A percentile compares a stretch with the other conserved stretches of the same genome.
These are phyloP conservation scores for Fusarium kyushuense DNA, from an alignment of 2,329 filamentous ascomycete genomes.

Conservation along the genomic window DNA sequence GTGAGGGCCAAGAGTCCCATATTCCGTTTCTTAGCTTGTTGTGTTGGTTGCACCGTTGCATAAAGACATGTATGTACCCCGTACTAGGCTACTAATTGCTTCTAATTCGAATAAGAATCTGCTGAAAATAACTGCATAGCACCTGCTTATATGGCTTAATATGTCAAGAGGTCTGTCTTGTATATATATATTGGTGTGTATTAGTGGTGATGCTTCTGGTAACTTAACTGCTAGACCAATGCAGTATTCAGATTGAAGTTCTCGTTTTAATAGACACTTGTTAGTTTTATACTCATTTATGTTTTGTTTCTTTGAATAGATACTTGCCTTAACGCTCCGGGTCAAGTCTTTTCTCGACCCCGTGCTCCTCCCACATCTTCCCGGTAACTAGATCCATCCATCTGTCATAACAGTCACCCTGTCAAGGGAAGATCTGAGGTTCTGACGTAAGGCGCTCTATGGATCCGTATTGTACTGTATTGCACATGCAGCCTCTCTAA, in stretches of 20 bases:
- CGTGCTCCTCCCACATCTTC: constrained; percentile 28
- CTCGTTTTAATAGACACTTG: background rate
- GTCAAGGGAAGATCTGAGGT: constrained; percentile 38
- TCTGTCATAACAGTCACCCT: constrained; percentile 16
- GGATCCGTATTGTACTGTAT: constrained; percentile 10
- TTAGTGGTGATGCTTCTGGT: background rate
- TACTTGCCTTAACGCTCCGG: background rate
- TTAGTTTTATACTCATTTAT: background rate
- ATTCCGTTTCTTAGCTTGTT: constrained; percentile 35
- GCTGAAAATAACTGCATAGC: constrained; percentile 13
- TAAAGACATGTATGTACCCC: constrained; percentile 26
- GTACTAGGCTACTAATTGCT: constrained; percentile 13
- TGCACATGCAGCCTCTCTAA: constrained; percentile 32
- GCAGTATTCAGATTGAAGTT: background rate
- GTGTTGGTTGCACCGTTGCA: constrained; percentile 44
- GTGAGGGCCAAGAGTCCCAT: constrained; percentile 38
- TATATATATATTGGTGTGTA: background rate
- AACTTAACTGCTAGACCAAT: constrained; percentile 2
- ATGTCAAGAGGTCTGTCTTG: constrained; percentile 14
- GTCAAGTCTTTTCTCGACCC: constrained; percentile 5
- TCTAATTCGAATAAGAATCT: constrained; percentile 11
- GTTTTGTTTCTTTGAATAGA: constrained; percentile 4
- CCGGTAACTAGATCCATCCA: constrained; percentile 28
- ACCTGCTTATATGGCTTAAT: constrained; percentile 16
- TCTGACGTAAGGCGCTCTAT: constrained; percentile 34